phyloP scores from a whole-genome alignment of 257 asterid genomes.

The Eucommia ulmoides region DNA sequence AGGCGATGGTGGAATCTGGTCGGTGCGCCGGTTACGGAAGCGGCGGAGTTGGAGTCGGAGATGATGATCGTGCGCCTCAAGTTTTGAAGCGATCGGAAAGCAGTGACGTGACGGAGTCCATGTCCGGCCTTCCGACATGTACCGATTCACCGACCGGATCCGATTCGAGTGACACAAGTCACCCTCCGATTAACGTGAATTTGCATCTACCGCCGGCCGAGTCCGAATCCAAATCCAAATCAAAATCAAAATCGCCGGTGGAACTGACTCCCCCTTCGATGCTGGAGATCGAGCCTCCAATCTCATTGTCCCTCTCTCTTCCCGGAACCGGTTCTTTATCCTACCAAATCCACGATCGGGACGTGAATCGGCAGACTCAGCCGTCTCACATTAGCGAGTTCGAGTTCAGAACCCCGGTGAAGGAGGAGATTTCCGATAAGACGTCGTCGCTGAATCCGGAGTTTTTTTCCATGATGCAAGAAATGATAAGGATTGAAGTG shows the following conservation, averaged over 20 bases:
- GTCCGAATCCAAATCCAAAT: neutral
- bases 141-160: slow-evolving; percentile 13
- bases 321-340: slow-evolving; percentile 18
- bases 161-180: slow-evolving; percentile 10
- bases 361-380: neutral
- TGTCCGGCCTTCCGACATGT: slow-evolving; percentile 4
- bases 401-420: slow-evolving; percentile 1
- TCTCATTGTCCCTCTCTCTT: slow-evolving; percentile 19
- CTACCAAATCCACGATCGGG: slow-evolving; percentile 1
- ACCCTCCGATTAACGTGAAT: neutral
- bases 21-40: neutral
- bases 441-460: slow-evolving; percentile 15
- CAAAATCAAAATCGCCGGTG: neutral
- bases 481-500: slow-evolving; percentile 29
- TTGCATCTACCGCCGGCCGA: neutral
- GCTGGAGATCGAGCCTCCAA: neutral
- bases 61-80: slow-evolving; percentile 20
- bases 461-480: slow-evolving; percentile 16
- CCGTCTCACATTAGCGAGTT: slow-evolving; percentile 5
- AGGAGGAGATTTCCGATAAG: slow-evolving; percentile 5
- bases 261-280: neutral
- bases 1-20: neutral
- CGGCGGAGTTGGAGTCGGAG: no score
- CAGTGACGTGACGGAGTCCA: slow-evolving; percentile 24
- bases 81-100: slow-evolving; percentile 14